Percentiles rank a stretch among this genome's conserved stretches.
phyloP scores from a whole-genome alignment of 2,329 filamentous ascomycete genomes.

The Tolypocladium pustulatum region DNA sequence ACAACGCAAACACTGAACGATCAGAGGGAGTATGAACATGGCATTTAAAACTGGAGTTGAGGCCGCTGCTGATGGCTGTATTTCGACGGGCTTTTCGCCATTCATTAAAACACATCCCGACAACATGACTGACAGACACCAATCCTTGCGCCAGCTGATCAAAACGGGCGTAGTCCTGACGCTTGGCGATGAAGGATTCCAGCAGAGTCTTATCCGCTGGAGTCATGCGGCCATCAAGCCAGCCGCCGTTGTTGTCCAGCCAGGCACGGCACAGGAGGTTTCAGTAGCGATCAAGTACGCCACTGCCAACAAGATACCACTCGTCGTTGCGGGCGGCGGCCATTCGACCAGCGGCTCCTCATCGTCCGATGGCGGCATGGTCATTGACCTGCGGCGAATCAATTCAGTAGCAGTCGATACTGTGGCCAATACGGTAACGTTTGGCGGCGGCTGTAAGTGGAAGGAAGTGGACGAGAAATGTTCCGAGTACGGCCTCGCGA shows the following conservation, averaged over 20 bases:
- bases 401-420: constrained; percentile 36
- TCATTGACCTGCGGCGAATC: constrained; percentile 45
- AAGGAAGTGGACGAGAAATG: constrained; percentile 42
- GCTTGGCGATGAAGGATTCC: constrained; percentile 20
- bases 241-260: constrained; percentile 33
- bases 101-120: neutral
- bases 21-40: neutral
- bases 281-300: constrained; percentile 33
- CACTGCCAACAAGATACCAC: constrained; percentile 29
- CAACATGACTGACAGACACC: constrained; percentile 3
- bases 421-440: constrained; percentile 31
- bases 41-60: neutral
- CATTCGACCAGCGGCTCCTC: constrained; percentile 43
- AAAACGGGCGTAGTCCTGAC: constrained; percentile 18
- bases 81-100: neutral
- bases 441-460: constrained; percentile 43
- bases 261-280: constrained; percentile 27
- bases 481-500: constrained; percentile 40
- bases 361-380: constrained; percentile 37
- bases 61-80: neutral
- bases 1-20: neutral
- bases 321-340: constrained; percentile 44
- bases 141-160: constrained; percentile 8
- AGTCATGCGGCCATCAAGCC: constrained; percentile 24
- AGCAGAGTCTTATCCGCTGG: constrained; percentile 25